A percentile compares a stretch with the other conserved stretches of the same genome.
Conservation (phyloP, 179 eudicot genomes). For the Monotropa hypopitys region DNA sequence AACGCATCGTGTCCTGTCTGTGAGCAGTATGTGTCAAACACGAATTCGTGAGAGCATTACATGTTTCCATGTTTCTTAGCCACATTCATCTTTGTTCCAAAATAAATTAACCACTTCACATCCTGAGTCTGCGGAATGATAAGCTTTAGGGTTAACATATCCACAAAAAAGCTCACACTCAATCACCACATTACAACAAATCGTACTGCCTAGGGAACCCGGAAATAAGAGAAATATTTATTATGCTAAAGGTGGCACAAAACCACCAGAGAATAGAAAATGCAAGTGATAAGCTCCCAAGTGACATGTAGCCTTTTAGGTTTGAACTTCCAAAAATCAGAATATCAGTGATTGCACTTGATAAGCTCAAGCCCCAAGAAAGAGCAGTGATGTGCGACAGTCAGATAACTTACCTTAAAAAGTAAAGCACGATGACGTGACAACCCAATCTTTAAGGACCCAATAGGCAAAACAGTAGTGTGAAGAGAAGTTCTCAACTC, state of each 20-base stretch:
- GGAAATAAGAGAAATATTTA: not conserved
- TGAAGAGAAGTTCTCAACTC: slow-evolving; percentile 80
- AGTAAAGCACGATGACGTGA: slow-evolving; percentile 94
- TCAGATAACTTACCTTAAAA: slow-evolving; percentile 59
- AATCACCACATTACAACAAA: not conserved
- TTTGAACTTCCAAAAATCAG: not conserved
- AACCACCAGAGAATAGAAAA: not conserved
- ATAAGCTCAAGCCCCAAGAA: not conserved
- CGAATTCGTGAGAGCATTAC: not conserved
- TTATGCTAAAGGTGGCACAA: not conserved
- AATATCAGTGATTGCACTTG: not conserved
- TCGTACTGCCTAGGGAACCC: not conserved
- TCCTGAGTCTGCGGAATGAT: not conserved
- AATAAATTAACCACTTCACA: not conserved
- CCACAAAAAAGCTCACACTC: not conserved
- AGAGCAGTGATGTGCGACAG: slow-evolving; percentile 5
- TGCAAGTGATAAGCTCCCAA: not conserved
- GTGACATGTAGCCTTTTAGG: not conserved
- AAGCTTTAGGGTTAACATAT: not conserved
- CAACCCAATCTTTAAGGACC: slow-evolving; percentile 75
- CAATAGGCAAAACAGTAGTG: slow-evolving; percentile 78
- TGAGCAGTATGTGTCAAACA: not conserved
- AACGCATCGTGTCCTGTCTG: not conserved
- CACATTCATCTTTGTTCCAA: not conserved
- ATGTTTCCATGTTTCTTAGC: not conserved